Base-by-base conservation (phyloP, 2,329 filamentous ascomycete genomes). In the Fusarium keratoplasticum region DNA sequence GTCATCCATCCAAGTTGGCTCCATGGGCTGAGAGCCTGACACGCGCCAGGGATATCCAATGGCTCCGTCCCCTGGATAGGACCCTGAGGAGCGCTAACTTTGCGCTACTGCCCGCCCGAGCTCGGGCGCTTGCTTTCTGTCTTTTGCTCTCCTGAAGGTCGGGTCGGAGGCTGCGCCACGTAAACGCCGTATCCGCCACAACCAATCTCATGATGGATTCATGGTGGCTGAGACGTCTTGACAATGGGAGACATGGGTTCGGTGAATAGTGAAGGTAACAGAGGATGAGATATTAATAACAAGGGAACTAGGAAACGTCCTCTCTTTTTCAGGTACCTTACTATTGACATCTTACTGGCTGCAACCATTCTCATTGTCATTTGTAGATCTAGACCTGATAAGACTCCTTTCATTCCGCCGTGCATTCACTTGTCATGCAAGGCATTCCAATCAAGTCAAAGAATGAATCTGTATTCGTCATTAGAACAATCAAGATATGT, bases 51-150 rank as follows among this genome's bases (percentile, higher is more conserved):
- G 18, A 66, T 59, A 25, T 9, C 47, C 60, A 52, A 61, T 67
- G 61, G 63, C 42, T 59, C 29, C 25, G 54, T 29, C 40, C 70
- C 47, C 63, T 29, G 40, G 47, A 50, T 14, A 59, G 61, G 72
- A 74, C 72, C 72, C 72, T 67, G 72, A 72, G 29, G 27, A 61
- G 72, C 65, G 71, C 72, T 74, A 74, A 61, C 47, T 61, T 67
- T 58, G 22, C 52, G 38, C 58, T 72, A 52, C 33, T 42, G n/a
- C 58, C 61, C 69, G 68, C 59, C 25, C 31, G 50, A 40, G 62
- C 22, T 40, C 35, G 66, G 55, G 64, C 67, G 63, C 64, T 71
- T 54, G 47, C 25, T 66, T 36, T 44, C 40, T 31, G 40, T 31
- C 16, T 27, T 22, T 38, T n/a, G n/a, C 36, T 29, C 36, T 29